phyloP scores from a whole-genome alignment of 768 basidiomycete species.

The Lyophyllum shimeji region DNA sequence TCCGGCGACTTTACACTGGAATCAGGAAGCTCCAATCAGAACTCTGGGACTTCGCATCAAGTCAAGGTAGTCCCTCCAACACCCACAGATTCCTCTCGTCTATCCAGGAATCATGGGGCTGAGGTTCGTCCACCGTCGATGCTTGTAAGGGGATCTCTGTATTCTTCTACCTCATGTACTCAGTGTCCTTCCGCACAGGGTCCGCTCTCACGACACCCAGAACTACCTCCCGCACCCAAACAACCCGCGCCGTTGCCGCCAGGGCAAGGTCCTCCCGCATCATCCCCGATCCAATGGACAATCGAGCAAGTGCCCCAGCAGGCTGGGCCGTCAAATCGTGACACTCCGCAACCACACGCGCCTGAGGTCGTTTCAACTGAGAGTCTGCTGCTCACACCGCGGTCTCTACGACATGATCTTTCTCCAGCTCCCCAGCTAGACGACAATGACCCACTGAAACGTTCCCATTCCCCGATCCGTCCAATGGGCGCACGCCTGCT shows the following conservation, averaged over 20 bases:
- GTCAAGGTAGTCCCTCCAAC: slow-evolving; percentile 21
- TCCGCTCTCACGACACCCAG: background rate
- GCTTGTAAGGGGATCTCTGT: background rate
- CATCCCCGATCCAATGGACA: background rate
- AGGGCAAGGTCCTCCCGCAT: background rate
- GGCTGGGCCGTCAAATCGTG: slow-evolving; percentile 6
- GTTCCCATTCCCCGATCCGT: background rate
- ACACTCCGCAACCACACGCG: background rate
- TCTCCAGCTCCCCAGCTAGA: background rate
- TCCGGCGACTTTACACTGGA: slow-evolving; percentile 15
- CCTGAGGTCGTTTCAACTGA: background rate
- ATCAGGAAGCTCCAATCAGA: slow-evolving; percentile 14
- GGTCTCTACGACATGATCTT: background rate
- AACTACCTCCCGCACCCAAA: slow-evolving; percentile 19
- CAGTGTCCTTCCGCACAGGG: background rate
- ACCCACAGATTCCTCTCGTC: slow-evolving; percentile 15
- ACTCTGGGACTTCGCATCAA: slow-evolving; percentile 5
- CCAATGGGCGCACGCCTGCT: slow-evolving; percentile 9
- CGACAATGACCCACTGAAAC: background rate
- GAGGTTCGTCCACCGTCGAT: background rate
- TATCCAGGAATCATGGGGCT: background rate
- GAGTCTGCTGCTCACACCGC: background rate
- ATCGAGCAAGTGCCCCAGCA: background rate
- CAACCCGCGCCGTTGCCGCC: slow-evolving; percentile 17
- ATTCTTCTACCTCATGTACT: background rate